Percentiles rank a stretch among this genome's conserved stretches.
phyloP scores from a whole-genome alignment of 371 early-diverging fungal genomes.

The Mortierella sp. region DNA sequence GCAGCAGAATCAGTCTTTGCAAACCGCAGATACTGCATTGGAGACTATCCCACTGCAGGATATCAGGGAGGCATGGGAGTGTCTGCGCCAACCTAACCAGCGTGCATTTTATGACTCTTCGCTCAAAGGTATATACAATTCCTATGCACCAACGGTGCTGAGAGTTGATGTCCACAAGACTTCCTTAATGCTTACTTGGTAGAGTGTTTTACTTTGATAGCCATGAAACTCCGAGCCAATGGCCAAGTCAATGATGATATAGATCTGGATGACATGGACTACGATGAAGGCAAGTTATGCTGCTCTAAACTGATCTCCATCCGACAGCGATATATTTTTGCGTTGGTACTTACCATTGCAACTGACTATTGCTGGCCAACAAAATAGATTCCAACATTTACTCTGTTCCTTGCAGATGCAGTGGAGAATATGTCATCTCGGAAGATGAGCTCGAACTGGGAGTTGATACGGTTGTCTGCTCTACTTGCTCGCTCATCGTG shows the following conservation, averaged over 20 bases:
- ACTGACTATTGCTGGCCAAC: neutral
- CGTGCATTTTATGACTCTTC: constrained; percentile 46
- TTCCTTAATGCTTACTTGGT: neutral
- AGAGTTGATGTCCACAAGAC: too few species aligned
- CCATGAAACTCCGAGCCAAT: constrained; percentile 32
- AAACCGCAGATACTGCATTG: neutral
- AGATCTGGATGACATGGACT: constrained; percentile 53
- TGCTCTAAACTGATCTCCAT: too few species aligned
- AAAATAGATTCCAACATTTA: constrained; percentile 24
- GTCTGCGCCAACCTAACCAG: constrained; percentile 37
- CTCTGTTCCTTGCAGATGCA: constrained; percentile 40
- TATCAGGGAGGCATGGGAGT: constrained; percentile 52
- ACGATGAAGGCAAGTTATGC: constrained; percentile 44
- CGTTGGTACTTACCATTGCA: too few species aligned
- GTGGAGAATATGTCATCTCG: constrained; percentile 42
- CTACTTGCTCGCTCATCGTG: constrained; percentile 50
- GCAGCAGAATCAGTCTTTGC: constrained; percentile 22
- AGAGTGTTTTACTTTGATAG: too few species aligned
- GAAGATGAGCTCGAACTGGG: constrained; percentile 47
- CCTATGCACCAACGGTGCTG: too few species aligned
- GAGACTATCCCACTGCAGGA: constrained; percentile 27
- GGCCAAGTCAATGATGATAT: constrained; percentile 52
- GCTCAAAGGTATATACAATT: constrained; percentile 32
- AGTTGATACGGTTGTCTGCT: constrained; percentile 42
- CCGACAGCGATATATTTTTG: too few species aligned